A percentile compares a stretch with the other conserved stretches of the same genome.
phyloP scores from a whole-genome alignment of 2,329 filamentous ascomycete species.

The Emergomyces pasteurianus region DNA sequence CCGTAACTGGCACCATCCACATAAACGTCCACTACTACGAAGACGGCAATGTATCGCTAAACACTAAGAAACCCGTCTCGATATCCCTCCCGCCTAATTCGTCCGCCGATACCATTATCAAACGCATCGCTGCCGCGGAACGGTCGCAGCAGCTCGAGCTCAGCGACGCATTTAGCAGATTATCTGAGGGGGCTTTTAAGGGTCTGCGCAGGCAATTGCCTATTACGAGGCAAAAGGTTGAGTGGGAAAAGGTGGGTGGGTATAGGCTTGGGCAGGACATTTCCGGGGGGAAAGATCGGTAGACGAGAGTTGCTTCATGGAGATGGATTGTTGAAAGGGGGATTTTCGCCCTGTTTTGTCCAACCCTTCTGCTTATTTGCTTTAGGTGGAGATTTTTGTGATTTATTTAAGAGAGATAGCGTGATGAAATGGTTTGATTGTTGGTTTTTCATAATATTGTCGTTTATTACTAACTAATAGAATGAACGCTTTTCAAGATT shows the following conservation, averaged over 20 bases:
- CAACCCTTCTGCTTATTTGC: background rate
- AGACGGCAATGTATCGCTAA: slow-evolving; percentile 88
- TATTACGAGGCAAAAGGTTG: slow-evolving; percentile 95
- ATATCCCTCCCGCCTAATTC: slow-evolving; percentile 49
- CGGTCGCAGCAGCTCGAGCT: slow-evolving; percentile 94
- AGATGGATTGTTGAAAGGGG: background rate
- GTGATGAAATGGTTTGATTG: background rate
- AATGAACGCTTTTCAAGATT: background rate
- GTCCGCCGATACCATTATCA: slow-evolving; percentile 59
- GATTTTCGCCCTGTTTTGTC: too few species aligned
- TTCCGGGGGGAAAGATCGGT: slow-evolving; percentile 48
- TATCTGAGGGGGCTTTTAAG: slow-evolving; percentile 96
- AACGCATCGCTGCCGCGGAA: slow-evolving; percentile 67
- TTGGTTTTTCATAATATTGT: background rate
- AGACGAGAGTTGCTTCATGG: background rate
- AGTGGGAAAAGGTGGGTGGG: slow-evolving; percentile 96
- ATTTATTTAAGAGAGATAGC: background rate
- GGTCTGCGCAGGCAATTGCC: slow-evolving; percentile 81
- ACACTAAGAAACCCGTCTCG: slow-evolving; percentile 69
- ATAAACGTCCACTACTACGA: slow-evolving; percentile 99
- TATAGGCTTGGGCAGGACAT: slow-evolving; percentile 79
- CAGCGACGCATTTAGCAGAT: slow-evolving; percentile 73
- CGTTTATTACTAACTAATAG: too few species aligned
- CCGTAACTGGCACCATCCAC: slow-evolving; percentile 68
- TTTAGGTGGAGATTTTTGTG: background rate